phyloP scores from a whole-genome alignment of 306 rosid species.

The Albizia julibrissin region DNA sequence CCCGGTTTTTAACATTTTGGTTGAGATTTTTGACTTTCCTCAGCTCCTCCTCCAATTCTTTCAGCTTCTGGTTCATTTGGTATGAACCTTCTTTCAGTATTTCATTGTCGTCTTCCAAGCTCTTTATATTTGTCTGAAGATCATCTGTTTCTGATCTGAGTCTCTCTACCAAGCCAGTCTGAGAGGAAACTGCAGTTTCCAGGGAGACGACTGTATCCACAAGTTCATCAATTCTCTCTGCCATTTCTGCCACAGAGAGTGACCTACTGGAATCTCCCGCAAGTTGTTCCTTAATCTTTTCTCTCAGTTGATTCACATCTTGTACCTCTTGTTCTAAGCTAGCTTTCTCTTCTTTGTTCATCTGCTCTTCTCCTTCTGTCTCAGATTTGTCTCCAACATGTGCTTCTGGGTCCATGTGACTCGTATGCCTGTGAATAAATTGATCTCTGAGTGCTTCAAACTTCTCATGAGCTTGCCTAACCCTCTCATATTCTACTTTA shows the following conservation, averaged over 20 bases:
- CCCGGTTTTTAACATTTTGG: slow-evolving; percentile 41
- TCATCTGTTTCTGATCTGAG: slow-evolving; percentile 67
- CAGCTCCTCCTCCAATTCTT: slow-evolving; percentile 73
- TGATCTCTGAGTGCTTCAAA: slow-evolving; percentile 50
- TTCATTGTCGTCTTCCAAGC: slow-evolving; percentile 75
- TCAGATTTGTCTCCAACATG: slow-evolving; percentile 10
- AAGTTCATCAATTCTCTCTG: slow-evolving; percentile 77
- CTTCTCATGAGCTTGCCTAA: slow-evolving; percentile 50
- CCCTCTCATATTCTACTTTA: slow-evolving; percentile 45
- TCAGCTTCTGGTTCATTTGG: slow-evolving; percentile 44
- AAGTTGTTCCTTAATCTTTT: slow-evolving; percentile 43
- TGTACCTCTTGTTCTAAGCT: slow-evolving; percentile 39
- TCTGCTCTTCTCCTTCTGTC: slow-evolving; percentile 29
- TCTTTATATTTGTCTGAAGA: slow-evolving; percentile 52
- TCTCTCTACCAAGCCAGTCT: slow-evolving; percentile 56
- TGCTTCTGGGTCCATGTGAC: slow-evolving; percentile 9
- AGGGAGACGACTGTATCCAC: slow-evolving; percentile 65
- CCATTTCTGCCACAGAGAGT: slow-evolving; percentile 62
- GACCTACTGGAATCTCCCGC: slow-evolving; percentile 45
- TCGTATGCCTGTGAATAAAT: slow-evolving; percentile 34
- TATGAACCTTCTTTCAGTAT: slow-evolving; percentile 58
- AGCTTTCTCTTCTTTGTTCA: slow-evolving; percentile 32
- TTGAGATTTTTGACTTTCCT: slow-evolving; percentile 46
- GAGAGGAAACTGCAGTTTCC: slow-evolving; percentile 69
- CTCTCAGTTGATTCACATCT: slow-evolving; percentile 26